Percentiles rank a stretch among this genome's conserved stretches.
phyloP scores from a whole-genome alignment of 495 filamentous ascomycete genomes.

The Neurospora sp. region DNA sequence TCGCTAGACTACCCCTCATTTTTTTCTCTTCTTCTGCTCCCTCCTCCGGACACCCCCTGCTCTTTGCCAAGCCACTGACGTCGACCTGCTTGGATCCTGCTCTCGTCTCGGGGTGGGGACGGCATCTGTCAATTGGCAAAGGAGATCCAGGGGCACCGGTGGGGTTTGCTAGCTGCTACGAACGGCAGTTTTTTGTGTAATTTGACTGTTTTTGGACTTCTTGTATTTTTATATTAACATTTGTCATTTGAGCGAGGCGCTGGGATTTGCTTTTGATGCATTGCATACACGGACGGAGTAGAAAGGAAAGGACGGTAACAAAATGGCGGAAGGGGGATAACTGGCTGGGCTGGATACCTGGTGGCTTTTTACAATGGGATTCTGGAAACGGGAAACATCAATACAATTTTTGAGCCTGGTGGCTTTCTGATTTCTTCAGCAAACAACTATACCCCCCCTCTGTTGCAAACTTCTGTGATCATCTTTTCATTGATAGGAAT shows the following conservation, averaged over 20 bases:
- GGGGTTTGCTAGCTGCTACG: background rate
- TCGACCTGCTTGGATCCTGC: constrained; percentile 10
- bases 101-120: background rate
- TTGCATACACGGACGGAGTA: background rate
- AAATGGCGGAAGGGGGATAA: background rate
- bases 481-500: background rate
- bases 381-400: background rate
- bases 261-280: background rate
- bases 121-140: background rate
- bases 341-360: background rate
- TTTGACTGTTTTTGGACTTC: background rate
- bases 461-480: background rate
- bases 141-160: background rate
- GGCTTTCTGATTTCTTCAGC: background rate
- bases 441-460: background rate
- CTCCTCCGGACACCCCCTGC: background rate
- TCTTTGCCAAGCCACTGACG: constrained; percentile 13
- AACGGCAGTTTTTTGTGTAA: background rate
- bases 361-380: background rate
- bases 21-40: background rate
- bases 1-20: background rate
- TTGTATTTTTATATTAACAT: background rate
- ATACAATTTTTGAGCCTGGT: background rate
- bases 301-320: background rate
- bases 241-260: background rate